Conservation (phyloP, 352 stramenopile species). For the Poterioochromonas sp. region DNA sequence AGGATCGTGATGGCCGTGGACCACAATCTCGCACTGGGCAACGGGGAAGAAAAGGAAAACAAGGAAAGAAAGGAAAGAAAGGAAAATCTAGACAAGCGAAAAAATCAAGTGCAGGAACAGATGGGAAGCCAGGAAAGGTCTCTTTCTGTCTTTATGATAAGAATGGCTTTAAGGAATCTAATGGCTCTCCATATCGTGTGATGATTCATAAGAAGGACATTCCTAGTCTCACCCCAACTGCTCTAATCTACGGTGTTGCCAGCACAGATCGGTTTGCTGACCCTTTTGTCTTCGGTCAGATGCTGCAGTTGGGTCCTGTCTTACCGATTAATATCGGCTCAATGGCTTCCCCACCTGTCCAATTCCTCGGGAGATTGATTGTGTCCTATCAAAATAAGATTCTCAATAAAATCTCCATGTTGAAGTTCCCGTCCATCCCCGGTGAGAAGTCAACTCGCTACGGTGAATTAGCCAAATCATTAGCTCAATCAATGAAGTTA, state of each 20-base stretch:
- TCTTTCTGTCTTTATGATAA: neutral
- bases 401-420: neutral
- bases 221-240: neutral
- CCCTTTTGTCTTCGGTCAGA: neutral
- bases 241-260: neutral
- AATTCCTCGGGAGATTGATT: neutral
- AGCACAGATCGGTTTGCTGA: neutral
- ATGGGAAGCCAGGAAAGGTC: neutral
- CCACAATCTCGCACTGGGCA: neutral
- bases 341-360: neutral
- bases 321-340: neutral
- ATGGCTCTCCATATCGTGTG: constrained; percentile 5
- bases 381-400: neutral
- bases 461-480: neutral
- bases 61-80: constrained; percentile 18
- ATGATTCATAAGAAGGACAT: neutral
- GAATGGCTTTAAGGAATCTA: neutral
- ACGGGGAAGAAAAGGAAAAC: neutral
- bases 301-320: neutral
- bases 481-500: neutral
- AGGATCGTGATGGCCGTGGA: neutral
- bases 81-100: neutral
- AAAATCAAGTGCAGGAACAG: neutral
- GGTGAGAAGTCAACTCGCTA: neutral
- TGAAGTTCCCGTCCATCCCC: neutral